These are phyloP conservation scores for Fragosphaeria purpurea DNA, from an alignment of 2,329 filamentous ascomycete species.

Conservation along the genomic window DNA sequence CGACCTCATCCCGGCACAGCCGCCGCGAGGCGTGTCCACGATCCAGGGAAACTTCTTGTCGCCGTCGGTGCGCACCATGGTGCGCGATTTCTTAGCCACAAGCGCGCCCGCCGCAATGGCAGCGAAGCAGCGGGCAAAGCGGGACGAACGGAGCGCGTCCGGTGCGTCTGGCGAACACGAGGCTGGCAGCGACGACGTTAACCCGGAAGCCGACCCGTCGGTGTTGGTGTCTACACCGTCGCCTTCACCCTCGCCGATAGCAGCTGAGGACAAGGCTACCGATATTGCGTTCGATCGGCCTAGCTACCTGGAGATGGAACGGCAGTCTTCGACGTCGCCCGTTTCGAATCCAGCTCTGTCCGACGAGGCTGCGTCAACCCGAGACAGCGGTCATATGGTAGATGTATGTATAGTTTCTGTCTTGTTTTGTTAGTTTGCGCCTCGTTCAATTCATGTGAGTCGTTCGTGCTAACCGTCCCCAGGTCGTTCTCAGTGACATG, in stretches of 20 bases:
- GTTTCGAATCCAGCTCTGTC: too few relatives aligned
- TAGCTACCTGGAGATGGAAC: conserved; percentile 60
- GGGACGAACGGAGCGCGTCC: conserved; percentile 3
- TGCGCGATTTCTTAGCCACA: conserved; percentile 60
- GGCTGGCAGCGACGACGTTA: not conserved
- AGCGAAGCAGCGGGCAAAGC: conserved; percentile 11
- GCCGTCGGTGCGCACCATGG: conserved; percentile 60
- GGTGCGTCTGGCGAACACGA: not conserved
- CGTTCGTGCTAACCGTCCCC: not conserved
- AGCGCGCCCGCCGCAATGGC: conserved; percentile 21
- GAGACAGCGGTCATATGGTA: conserved; percentile 52
- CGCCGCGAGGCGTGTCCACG: conserved; percentile 81
- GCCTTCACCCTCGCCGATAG: too few relatives aligned
- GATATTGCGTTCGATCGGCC: conserved; percentile 29
- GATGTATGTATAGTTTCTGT: conserved; percentile 42
- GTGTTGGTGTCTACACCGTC: too few relatives aligned
- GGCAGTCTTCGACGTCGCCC: conserved; percentile 26
- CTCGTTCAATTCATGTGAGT: not conserved
- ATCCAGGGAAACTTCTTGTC: conserved; percentile 92
- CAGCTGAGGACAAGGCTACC: not conserved
- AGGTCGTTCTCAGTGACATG: conserved; percentile 97
- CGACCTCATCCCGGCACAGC: conserved; percentile 85
- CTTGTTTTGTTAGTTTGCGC: not conserved
- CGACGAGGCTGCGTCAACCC: conserved; percentile 13
- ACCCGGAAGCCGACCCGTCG: conserved; percentile 9